Percentiles rank a stretch among this genome's conserved stretches.
Evolutionary conservation across 257 asterid genomes (phyloP).

Genomic region (Solanum habrochaites): DNA sequence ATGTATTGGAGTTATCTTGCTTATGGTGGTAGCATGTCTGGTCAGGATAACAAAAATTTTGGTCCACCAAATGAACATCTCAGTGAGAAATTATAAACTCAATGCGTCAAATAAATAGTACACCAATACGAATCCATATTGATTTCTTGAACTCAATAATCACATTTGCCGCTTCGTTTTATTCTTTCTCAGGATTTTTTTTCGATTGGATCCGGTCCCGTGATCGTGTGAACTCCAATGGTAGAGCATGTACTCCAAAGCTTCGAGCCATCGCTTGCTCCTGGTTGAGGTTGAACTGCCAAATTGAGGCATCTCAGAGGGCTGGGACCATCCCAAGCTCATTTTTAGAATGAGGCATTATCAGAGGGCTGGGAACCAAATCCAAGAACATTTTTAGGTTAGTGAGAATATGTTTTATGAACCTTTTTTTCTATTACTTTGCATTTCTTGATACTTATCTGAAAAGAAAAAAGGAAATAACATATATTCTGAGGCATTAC

Average conservation of each 20-base stretch:
- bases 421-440: not conserved
- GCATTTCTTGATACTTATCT: not conserved
- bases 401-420: not conserved
- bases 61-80: not conserved
- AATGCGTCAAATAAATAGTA: not conserved
- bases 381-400: slow-evolving; percentile 9
- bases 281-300: slow-evolving; percentile 14
- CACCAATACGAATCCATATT: too few relatives aligned
- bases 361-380: slow-evolving; percentile 13
- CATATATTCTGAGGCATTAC: not conserved
- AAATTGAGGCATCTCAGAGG: too few relatives aligned
- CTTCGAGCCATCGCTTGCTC: slow-evolving; percentile 19
- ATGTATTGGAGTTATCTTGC: not conserved
- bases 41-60: not conserved
- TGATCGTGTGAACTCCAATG: slow-evolving; percentile 23
- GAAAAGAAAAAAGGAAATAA: not conserved
- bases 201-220: slow-evolving; percentile 17
- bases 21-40: not conserved
- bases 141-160: not conserved
- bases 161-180: not conserved
- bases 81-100: not conserved
- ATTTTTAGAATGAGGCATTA: slow-evolving; percentile 11
- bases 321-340: too few relatives aligned
- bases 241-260: slow-evolving; percentile 18
- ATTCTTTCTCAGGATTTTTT: slow-evolving; percentile 16